These are phyloP conservation scores for Tuber magnatum DNA, from an alignment of 495 filamentous ascomycete species.

Conservation along the genomic window DNA sequence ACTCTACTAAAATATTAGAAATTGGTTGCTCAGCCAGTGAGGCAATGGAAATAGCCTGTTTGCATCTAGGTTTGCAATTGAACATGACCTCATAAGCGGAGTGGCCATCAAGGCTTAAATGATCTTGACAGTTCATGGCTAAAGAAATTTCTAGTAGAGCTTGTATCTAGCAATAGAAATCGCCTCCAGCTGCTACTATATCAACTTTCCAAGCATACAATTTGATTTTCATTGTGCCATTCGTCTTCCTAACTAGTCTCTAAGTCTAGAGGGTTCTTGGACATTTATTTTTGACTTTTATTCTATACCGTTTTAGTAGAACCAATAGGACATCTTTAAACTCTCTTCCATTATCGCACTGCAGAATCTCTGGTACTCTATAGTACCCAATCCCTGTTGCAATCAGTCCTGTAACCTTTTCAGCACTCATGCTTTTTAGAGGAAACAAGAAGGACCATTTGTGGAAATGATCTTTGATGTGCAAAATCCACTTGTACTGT, in stretches of 20 bases:
- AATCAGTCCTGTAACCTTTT: constrained; percentile 5
- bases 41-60: no score
- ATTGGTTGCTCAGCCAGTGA: no score
- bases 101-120: neutral
- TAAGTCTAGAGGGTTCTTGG: constrained; percentile 8
- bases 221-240: constrained; percentile 15
- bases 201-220: constrained; percentile 35
- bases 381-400: constrained; percentile 7
- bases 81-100: constrained; percentile 10
- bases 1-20: no score
- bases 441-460: constrained; percentile 15
- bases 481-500: constrained; percentile 15
- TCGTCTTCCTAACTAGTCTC: constrained; percentile 18
- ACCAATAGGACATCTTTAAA: constrained; percentile 20
- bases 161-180: neutral
- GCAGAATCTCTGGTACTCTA: constrained; percentile 16
- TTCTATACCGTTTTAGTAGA: constrained; percentile 8
- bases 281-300: constrained; percentile 17
- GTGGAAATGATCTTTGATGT: constrained; percentile 34
- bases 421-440: constrained; percentile 5
- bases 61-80: neutral
- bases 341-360: constrained; percentile 26
- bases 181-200: constrained; percentile 21
- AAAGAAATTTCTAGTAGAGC: constrained; percentile 2
- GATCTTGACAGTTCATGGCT: neutral